A percentile compares a stretch with the other conserved stretches of the same genome.
phyloP scores from a whole-genome alignment of 768 basidiomycete species.

The Termitomyces sp. region DNA sequence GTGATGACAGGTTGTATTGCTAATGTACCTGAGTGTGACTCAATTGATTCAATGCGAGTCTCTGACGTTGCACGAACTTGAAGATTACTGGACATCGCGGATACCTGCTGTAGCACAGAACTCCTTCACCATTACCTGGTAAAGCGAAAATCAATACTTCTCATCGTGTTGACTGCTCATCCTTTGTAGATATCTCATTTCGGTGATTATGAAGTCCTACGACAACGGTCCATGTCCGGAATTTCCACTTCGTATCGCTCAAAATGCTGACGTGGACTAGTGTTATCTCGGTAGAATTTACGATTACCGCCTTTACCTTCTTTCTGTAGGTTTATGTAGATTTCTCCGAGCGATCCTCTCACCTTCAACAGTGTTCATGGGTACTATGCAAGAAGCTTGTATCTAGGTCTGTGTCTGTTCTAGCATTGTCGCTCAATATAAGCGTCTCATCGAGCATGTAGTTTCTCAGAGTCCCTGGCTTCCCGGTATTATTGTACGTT shows the following conservation, averaged over 20 bases:
- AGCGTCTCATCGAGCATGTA: background rate
- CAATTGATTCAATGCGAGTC: background rate
- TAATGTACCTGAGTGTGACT: background rate
- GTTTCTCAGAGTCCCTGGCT: background rate
- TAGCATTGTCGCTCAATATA: background rate
- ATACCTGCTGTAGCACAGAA: conserved; percentile 11
- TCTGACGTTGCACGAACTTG: background rate
- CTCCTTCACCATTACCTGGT: conserved; percentile 14
- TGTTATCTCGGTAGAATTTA: background rate
- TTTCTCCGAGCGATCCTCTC: background rate
- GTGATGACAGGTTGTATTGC: background rate
- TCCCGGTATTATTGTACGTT: background rate
- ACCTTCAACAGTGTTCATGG: background rate
- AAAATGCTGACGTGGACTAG: background rate
- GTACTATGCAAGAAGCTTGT: conserved; percentile 3
- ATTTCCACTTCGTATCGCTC: background rate
- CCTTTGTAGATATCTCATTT: conserved; percentile 1
- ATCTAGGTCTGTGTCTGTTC: background rate
- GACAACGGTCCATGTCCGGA: background rate
- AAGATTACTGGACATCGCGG: conserved; percentile 10
- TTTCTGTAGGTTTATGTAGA: conserved; percentile 2
- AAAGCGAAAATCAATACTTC: background rate
- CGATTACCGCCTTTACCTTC: background rate
- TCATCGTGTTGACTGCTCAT: background rate
- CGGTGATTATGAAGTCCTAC: background rate